Percentiles rank a stretch among this genome's conserved stretches.
These are phyloP conservation scores for Tricholoma matsutake DNA, from an alignment of 768 basidiomycete genomes.

Conservation along the genomic window DNA sequence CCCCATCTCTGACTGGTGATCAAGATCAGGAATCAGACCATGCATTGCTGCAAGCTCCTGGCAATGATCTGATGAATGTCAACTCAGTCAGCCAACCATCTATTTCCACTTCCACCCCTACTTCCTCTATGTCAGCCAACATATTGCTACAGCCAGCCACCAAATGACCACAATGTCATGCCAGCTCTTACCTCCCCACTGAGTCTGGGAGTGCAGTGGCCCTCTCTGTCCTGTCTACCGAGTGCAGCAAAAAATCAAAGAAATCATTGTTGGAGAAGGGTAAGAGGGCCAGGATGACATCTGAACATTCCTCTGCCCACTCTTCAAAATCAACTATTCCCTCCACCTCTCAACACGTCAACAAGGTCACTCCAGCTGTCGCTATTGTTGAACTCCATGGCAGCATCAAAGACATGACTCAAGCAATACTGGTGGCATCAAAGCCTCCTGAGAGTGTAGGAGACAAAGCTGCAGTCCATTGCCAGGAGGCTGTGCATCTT, in stretches of 20 bases:
- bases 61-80: background rate
- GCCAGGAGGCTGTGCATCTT: too few species aligned
- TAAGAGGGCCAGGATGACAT: background rate
- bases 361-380: background rate
- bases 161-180: background rate
- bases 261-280: background rate
- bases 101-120: background rate
- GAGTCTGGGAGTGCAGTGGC: background rate
- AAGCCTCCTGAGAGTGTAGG: too few species aligned
- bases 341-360: background rate
- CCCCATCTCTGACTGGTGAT: background rate
- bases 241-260: background rate
- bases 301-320: background rate
- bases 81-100: background rate
- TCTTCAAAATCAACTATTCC: background rate
- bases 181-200: background rate
- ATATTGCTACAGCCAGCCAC: background rate
- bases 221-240: background rate
- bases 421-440: background rate
- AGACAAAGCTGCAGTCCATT: too few species aligned
- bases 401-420: background rate
- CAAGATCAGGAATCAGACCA: background rate
- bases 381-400: background rate
- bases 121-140: background rate
- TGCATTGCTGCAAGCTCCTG: background rate